Percentiles rank a stretch among this genome's conserved stretches.
These are phyloP conservation scores for Cytospora chrysosperma DNA, from an alignment of 2,329 filamentous ascomycete genomes.

Conservation along the genomic window DNA sequence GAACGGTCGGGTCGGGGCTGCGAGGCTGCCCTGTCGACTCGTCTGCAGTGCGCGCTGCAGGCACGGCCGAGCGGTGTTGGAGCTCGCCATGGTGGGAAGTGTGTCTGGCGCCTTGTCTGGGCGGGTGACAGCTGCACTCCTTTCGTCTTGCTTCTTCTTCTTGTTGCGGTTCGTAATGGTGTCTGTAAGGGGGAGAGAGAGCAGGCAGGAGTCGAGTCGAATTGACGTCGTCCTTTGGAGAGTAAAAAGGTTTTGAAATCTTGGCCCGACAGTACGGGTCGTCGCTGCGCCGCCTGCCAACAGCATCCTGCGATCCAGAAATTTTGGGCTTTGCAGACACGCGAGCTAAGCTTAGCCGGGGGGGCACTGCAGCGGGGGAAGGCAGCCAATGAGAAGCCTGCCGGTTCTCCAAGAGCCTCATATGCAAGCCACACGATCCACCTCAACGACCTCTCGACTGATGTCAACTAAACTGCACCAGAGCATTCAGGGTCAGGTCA, in stretches of 20 bases:
- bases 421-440: constrained; percentile 14
- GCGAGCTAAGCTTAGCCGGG: background rate
- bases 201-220: background rate
- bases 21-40: constrained; percentile 15
- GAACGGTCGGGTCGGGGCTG: constrained; percentile 3
- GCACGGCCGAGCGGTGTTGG: constrained; percentile 16
- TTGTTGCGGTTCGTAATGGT: background rate
- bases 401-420: constrained; percentile 18
- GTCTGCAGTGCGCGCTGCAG: constrained; percentile 17
- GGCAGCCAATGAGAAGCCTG: constrained; percentile 3
- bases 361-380: background rate
- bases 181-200: background rate
- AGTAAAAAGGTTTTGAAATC: background rate
- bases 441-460: background rate
- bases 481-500: background rate
- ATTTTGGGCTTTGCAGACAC: constrained; percentile 10
- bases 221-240: background rate
- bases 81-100: constrained; percentile 19
- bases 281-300: constrained; percentile 10
- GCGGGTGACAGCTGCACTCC: background rate
- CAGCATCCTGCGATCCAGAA: constrained; percentile 8
- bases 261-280: background rate
- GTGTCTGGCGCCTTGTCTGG: background rate
- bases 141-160: background rate
- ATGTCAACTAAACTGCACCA: background rate